Conservation (phyloP, 352 stramenopile genomes). For the Thalassiosira mediterranea region DNA sequence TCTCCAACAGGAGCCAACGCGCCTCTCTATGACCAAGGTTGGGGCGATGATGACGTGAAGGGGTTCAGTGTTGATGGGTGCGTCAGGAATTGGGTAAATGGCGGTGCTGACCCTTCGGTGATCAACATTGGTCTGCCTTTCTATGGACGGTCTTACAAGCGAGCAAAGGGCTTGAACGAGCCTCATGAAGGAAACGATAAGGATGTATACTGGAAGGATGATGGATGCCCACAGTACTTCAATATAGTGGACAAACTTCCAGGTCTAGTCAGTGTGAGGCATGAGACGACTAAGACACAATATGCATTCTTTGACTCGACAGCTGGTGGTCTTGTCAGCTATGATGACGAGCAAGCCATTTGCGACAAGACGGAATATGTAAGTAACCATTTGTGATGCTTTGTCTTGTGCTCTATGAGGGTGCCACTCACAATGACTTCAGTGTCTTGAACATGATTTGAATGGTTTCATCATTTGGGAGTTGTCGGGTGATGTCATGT, state of each 20-base stretch:
- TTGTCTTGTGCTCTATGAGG: too few species aligned
- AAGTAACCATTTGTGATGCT: constrained; percentile 20
- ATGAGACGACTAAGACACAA: constrained; percentile 43
- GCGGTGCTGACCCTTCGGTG: constrained; percentile 15
- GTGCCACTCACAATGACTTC: too few species aligned
- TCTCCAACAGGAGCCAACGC: constrained; percentile 21
- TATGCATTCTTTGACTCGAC: constrained; percentile 21
- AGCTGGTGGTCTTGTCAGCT: too few species aligned
- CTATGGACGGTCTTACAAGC: too few species aligned
- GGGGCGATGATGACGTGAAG: constrained; percentile 15
- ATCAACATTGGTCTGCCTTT: constrained; percentile 40
- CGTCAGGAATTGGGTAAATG: constrained; percentile 41
- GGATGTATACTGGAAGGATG: too few species aligned
- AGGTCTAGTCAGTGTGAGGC: constrained; percentile 7
- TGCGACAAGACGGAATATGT: constrained; percentile 53
- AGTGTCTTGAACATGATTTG: too few species aligned
- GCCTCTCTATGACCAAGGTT: constrained; percentile 21
- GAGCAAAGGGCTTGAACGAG: too few species aligned
- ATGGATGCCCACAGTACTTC: constrained; percentile 27
- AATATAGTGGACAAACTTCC: constrained; percentile 28
- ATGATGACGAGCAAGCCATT: constrained; percentile 47
- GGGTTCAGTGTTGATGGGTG: constrained; percentile 30
- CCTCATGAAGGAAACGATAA: too few species aligned
- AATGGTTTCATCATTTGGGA: constrained; percentile 53
- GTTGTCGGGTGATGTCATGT: constrained; percentile 40